Conservation (phyloP, 371 early-diverging fungal genomes). For the Rhizopus microsporus region DNA sequence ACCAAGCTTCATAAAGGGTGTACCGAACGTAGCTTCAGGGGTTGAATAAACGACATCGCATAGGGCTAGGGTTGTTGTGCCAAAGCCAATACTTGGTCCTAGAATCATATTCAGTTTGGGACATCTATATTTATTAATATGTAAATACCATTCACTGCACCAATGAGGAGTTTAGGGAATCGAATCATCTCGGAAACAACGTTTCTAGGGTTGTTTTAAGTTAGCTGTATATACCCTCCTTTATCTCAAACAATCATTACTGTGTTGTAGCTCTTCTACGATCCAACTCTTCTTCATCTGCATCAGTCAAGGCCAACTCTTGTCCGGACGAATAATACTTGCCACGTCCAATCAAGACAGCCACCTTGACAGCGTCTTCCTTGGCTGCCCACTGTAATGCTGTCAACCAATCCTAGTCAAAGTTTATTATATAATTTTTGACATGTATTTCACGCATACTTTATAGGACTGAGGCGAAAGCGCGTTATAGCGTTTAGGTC, state of each 20-base stretch:
- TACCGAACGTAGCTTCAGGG: conserved; percentile 61
- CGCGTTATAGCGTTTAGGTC: conserved; percentile 67
- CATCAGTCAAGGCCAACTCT: conserved; percentile 47
- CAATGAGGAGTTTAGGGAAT: conserved; percentile 73
- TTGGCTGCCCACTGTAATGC: conserved; percentile 60
- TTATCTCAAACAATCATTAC: conserved; percentile 20
- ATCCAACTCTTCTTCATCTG: conserved; percentile 29
- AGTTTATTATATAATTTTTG: neutral
- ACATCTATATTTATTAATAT: neutral
- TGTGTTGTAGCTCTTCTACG: conserved; percentile 26
- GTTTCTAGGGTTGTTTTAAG: conserved; percentile 25
- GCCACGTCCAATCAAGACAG: conserved; percentile 69
- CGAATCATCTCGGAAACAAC: conserved; percentile 59
- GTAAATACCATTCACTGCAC: conserved; percentile 67
- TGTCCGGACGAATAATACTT: conserved; percentile 72
- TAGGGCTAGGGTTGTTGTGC: conserved; percentile 66
- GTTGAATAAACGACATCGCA: conserved; percentile 72
- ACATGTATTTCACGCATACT: conserved; percentile 21
- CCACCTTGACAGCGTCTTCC: conserved; percentile 55
- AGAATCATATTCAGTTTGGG: neutral
- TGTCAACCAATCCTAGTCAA: conserved; percentile 56
- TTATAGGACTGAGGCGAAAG: conserved; percentile 62
- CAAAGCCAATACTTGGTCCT: conserved; percentile 74
- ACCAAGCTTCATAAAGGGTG: conserved; percentile 72
- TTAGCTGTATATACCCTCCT: neutral